Evolutionary conservation across 2,329 filamentous ascomycete genomes (phyloP).

Genomic region (Penicillium aurantiogriseum): DNA sequence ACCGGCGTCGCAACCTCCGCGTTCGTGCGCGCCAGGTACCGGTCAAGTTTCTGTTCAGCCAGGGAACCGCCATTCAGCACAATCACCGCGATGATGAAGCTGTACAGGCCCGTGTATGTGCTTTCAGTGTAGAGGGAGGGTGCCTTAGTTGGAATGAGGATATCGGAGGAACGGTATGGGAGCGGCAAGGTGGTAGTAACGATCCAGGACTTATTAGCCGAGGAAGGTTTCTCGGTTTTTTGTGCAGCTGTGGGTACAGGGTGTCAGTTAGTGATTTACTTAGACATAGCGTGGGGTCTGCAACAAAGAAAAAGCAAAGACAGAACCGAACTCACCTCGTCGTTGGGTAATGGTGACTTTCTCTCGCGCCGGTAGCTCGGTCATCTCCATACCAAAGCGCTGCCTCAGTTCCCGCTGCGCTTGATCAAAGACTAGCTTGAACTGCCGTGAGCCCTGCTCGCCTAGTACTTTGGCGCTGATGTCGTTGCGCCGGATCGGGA

Average conservation of each 20-base stretch:
- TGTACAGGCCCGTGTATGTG: conserved; percentile 79
- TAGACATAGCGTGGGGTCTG: background rate
- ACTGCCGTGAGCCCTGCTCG: conserved; percentile 63
- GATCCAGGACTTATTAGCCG: conserved; percentile 69
- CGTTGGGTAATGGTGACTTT: conserved; percentile 78
- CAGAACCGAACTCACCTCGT: conserved; percentile 56
- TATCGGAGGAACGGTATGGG: conserved; percentile 63
- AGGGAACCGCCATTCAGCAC: conserved; percentile 70
- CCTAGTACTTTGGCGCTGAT: conserved; percentile 69
- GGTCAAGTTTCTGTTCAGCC: conserved; percentile 73
- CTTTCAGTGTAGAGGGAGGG: conserved; percentile 68
- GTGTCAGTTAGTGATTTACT: background rate
- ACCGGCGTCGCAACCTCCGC: conserved; percentile 71
- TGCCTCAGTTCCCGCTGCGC: conserved; percentile 70
- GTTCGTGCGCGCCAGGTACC: conserved; percentile 72
- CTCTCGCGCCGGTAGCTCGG: conserved; percentile 76
- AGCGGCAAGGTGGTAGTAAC: conserved; percentile 70
- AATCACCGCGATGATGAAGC: conserved; percentile 74
- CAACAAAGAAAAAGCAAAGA: conserved; percentile 4
- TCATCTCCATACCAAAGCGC: conserved; percentile 90
- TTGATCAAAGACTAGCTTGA: conserved; percentile 71
- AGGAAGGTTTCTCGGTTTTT: conserved; percentile 42
- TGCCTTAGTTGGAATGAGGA: conserved; percentile 67
- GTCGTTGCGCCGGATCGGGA: conserved; percentile 57
- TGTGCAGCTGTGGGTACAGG: conserved; percentile 46